Conservation (phyloP, 148 eudicot genomes). For the Oxyria digyna region DNA sequence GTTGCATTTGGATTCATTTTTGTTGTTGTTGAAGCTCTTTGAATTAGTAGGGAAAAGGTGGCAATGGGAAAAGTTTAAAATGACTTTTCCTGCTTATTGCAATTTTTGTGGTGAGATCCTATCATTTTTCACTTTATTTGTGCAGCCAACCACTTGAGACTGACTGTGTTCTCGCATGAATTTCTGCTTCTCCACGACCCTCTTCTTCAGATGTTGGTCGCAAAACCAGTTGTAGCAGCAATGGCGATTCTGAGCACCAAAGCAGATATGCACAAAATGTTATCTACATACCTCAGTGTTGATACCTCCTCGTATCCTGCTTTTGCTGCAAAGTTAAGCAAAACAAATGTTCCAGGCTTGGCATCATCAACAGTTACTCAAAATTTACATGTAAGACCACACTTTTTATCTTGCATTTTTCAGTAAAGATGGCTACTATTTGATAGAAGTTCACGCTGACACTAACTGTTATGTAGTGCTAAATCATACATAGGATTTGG, state of each 20-base stretch:
- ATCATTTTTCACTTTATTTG: neutral
- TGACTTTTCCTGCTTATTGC: neutral
- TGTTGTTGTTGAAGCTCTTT: neutral
- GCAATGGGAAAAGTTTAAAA: neutral
- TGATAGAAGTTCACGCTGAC: neutral
- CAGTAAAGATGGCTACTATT: neutral
- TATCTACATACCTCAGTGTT: constrained; percentile 76
- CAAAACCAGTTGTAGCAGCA: constrained; percentile 43
- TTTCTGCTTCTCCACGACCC: constrained; percentile 78
- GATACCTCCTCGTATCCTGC: constrained; percentile 79
- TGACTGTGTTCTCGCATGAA: constrained; percentile 89
- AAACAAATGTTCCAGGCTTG: constrained; percentile 94
- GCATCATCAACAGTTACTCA: constrained; percentile 69
- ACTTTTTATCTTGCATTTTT: neutral
- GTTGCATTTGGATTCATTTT: neutral
- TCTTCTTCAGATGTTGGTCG: constrained; percentile 58
- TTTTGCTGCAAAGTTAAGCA: constrained; percentile 79
- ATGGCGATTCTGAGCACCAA: constrained; percentile 45
- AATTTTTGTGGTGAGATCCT: neutral
- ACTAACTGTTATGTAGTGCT: neutral
- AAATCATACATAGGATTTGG: neutral
- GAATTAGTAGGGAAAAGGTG: neutral
- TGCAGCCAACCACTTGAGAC: constrained; percentile 96
- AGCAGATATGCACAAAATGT: constrained; percentile 46
- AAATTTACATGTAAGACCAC: constrained; percentile 62